Evolutionary conservation across 495 filamentous ascomycete species (phyloP), one percentile per base, ranked within the genome.

Genomic region (Penicillium fimorum): DNA sequence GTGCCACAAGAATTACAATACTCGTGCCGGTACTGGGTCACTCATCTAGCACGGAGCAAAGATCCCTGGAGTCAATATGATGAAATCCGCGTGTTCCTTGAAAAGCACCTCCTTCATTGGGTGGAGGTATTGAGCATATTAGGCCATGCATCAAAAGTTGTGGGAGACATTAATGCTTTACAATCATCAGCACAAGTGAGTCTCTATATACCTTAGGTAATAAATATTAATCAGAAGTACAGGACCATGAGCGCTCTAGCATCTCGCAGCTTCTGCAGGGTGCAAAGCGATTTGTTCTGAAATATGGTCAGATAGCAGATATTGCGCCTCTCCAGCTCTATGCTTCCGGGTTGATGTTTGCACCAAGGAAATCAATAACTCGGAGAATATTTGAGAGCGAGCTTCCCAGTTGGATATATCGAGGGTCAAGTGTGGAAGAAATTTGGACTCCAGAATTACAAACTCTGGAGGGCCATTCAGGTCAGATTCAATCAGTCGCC

Each of bases 1-100:
- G 47, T 79, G 13, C 63, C 64, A 48, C 10, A 57, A 33, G 62
- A 69, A 47, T 42, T 73, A 33, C 59, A 62, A 58, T 75, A 81
- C 51, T 60, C 71, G 18, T 81, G 75, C 58, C 64, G 63, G 11
- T 74, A 77, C 60, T 82, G 73, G 79, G 65, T 76, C 30, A 42
- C 73, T 52, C 76, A 84, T 67, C 35, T 77, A 11, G 8, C n/a
- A 13, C 45, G 20, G 15, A 20, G 45, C n/a, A 7, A 20, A n/a
- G 29, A 8, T 20, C 12, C 27, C 27, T 4, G 4, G 13, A 6
- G 3, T 24, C 25, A 15, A n/a, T 15, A 5, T 47, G n/a, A 13
- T 47, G 25, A 27, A 8, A 6, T 29, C 1, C 29, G 38, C 44
- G 24, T n/a, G 7, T 82, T 81, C 41, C 58, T 81, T 15, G 30